Conservation (phyloP, 2,329 filamentous ascomycete species). For the Calonectria crousiana region DNA sequence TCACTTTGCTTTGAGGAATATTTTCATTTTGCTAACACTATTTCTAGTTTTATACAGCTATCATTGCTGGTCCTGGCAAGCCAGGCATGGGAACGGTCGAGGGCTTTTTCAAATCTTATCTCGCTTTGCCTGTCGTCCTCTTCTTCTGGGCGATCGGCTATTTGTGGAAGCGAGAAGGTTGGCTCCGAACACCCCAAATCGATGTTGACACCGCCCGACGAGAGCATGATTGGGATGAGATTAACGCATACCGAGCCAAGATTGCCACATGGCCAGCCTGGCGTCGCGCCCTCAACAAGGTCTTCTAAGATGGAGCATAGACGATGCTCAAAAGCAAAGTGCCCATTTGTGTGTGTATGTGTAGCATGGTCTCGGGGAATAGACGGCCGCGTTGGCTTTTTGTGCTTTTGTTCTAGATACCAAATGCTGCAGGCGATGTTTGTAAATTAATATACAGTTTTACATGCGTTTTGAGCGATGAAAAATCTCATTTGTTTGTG, state of each 20-base stretch:
- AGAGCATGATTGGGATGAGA: constrained; percentile 74
- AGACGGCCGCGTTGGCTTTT: background rate
- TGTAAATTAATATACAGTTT: constrained; percentile 2
- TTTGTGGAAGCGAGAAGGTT: constrained; percentile 74
- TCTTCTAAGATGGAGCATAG: constrained; percentile 48
- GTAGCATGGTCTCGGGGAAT: background rate
- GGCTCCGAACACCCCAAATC: constrained; percentile 70
- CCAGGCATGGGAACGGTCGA: constrained; percentile 55
- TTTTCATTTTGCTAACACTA: constrained; percentile 14
- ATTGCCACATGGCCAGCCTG: constrained; percentile 65
- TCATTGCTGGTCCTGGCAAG: constrained; percentile 51
- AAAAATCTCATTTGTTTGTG: background rate
- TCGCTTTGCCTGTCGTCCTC: constrained; percentile 67
- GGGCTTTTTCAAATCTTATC: constrained; percentile 67
- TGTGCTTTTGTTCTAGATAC: constrained; percentile 38
- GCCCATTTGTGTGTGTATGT: background rate
- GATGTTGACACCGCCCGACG: constrained; percentile 76
- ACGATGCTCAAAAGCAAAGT: background rate
- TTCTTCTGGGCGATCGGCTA: constrained; percentile 70
- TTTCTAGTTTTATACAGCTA: constrained; percentile 62
- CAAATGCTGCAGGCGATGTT: constrained; percentile 21
- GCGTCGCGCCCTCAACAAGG: constrained; percentile 54
- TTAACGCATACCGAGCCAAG: constrained; percentile 66
- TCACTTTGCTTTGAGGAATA: background rate
- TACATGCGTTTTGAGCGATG: background rate